Evolutionary conservation across 2,329 filamentous ascomycete species (phyloP).

Genomic region (Fusarium concolor): DNA sequence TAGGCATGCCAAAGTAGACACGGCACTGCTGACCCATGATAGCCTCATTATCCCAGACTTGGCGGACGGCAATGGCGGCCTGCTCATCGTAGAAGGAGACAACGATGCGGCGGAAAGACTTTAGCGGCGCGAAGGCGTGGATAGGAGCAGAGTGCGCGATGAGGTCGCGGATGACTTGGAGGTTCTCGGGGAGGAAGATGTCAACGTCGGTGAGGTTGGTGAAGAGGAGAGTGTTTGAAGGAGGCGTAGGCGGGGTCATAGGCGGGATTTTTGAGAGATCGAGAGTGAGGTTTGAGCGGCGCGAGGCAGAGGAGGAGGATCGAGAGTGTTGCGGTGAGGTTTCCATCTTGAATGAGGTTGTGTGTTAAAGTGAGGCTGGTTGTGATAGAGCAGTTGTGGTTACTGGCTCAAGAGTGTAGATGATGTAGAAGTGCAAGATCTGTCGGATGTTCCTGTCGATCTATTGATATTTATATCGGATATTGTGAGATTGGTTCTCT

Average conservation of each 20-base stretch:
- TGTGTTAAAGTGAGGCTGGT: background rate
- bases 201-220: slow-evolving; percentile 80
- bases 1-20: slow-evolving; percentile 76
- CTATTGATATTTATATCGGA: background rate
- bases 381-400: slow-evolving; percentile 1
- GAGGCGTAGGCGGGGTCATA: slow-evolving; percentile 75
- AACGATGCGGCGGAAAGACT: slow-evolving; percentile 84
- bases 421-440: slow-evolving; percentile 3
- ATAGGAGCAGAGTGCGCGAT: slow-evolving; percentile 77
- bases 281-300: slow-evolving; percentile 69
- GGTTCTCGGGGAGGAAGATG: slow-evolving; percentile 79
- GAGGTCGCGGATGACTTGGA: slow-evolving; percentile 78
- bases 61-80: slow-evolving; percentile 76
- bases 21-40: slow-evolving; percentile 77
- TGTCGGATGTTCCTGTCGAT: slow-evolving; percentile 24
- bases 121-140: slow-evolving; percentile 82
- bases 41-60: slow-evolving; percentile 78
- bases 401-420: slow-evolving; percentile 12
- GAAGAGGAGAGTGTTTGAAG: slow-evolving; percentile 86
- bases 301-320: slow-evolving; percentile 60
- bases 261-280: slow-evolving; percentile 80
- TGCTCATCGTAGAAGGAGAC: slow-evolving; percentile 79
- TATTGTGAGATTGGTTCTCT: slow-evolving; percentile 2
- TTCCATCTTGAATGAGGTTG: slow-evolving; percentile 49
- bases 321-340: slow-evolving; percentile 54